Conservation (phyloP, 1,284 basidiomycete genomes). For the Entoloma clypeatum region DNA sequence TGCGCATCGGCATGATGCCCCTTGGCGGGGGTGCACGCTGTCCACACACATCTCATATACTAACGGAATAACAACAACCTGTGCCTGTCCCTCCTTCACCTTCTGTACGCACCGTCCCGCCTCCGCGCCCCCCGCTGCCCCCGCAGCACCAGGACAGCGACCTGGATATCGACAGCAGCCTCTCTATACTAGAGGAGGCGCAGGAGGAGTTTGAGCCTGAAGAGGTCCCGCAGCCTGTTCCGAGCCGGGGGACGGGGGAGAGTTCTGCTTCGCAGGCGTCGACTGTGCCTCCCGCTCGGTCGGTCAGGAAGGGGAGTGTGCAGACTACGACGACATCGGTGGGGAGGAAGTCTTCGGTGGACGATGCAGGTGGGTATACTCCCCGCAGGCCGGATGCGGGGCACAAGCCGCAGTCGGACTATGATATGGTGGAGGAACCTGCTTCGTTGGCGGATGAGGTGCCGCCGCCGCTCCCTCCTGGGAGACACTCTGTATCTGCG, state of each 20-base stretch:
- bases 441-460: slow-evolving; percentile 28
- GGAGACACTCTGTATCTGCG: slow-evolving; percentile 34
- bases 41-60: slow-evolving; percentile 28
- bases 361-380: no score
- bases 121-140: slow-evolving; percentile 30
- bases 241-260: slow-evolving; percentile 24
- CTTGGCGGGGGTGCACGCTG: slow-evolving; percentile 31
- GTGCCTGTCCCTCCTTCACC: slow-evolving; percentile 30
- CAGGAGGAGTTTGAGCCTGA: slow-evolving; percentile 43
- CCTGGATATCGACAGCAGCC: slow-evolving; percentile 39
- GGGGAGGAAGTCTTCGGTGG: slow-evolving; percentile 33
- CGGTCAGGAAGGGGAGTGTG: slow-evolving; percentile 34
- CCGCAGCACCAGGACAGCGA: slow-evolving; percentile 25
- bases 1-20: slow-evolving; percentile 74
- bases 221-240: slow-evolving; percentile 39
- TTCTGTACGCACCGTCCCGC: slow-evolving; percentile 33
- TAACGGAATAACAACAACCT: slow-evolving; percentile 27
- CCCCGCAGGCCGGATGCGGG: no score
- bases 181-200: slow-evolving; percentile 41
- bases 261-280: no score
- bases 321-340: slow-evolving; percentile 23
- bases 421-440: slow-evolving; percentile 57
- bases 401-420: slow-evolving; percentile 41
- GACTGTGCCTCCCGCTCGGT: slow-evolving; percentile 37
- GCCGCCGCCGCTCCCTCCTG: slow-evolving; percentile 44